Base-by-base conservation (phyloP, 1,284 basidiomycete genomes). In the Coniophora puteana region DNA sequence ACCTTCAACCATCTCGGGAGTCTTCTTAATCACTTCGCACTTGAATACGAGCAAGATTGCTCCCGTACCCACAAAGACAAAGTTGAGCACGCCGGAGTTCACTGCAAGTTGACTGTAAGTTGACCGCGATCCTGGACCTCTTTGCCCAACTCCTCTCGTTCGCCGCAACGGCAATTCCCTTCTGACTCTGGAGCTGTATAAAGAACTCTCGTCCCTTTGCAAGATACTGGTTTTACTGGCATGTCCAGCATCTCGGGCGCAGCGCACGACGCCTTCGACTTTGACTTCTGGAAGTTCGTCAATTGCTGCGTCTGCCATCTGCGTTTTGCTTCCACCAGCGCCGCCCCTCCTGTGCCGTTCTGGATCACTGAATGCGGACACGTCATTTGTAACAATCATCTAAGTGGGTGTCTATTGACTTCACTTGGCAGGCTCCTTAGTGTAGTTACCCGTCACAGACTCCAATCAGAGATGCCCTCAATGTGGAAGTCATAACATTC, bases 351-450 rank as follows among this genome's bases (percentile, higher is more conserved):
- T 16, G 64, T 85, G 18, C 87, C 88, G 0, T 90, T 90, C 58
- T 90, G 87, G 87, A 67, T 89, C 44, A 89, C 87, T 2, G 85
- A 89, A 57, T 90, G 87, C 51, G 85, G 84, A 0, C 87, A 90
- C 67, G 74, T 89, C 37, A 52, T 90, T 21, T 90, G 87, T 68
- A 89, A 90, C 53, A 71, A 75, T 32, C 88, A 90, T 62, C 75
- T 90, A 53, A 85, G 87, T 89, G 55, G 54, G 82, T 68, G 29
- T 29, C 17, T 23, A 14, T 14, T 16, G 23, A n/a, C n/a, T n/a
- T n/a, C n/a, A n/a, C n/a, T n/a, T n/a, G n/a, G n/a, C n/a, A n/a
- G n/a, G n/a, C n/a, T n/a, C n/a, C n/a, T n/a, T n/a, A n/a, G n/a
- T n/a, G n/a, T n/a, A n/a, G n/a, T n/a, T 40, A 14, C 34, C 14